Evolutionary conservation across 176 grass and related monocot species (phyloP).

Genomic region (Oryza meyeriana): DNA sequence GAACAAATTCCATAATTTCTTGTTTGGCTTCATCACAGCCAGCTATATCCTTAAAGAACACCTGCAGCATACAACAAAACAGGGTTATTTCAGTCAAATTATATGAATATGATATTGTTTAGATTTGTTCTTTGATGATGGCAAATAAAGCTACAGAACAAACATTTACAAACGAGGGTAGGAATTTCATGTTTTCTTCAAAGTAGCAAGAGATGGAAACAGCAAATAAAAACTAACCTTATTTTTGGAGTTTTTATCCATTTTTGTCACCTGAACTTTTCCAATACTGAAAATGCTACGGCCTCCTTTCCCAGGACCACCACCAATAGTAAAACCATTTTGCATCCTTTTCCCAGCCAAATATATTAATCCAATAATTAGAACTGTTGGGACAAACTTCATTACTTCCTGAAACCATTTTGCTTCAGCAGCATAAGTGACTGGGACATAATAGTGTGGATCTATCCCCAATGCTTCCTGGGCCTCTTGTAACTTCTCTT

Average conservation of each 20-base stretch:
- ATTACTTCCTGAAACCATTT: constrained; percentile 64
- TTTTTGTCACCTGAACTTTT: constrained; percentile 82
- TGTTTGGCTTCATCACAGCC: constrained; percentile 97
- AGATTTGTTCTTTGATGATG: constrained; percentile 17
- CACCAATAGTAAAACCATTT: constrained; percentile 62
- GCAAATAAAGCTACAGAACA: constrained; percentile 1
- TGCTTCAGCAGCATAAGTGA: constrained; percentile 67
- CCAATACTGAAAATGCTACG: constrained; percentile 79
- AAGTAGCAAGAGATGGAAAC: constrained; percentile 4
- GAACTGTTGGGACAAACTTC: constrained; percentile 53
- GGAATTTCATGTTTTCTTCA: neutral
- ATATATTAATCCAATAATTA: constrained; percentile 73
- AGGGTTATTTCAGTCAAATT: constrained; percentile 2
- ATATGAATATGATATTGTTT: constrained; percentile 6
- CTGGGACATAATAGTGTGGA: constrained; percentile 79
- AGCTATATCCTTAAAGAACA: constrained; percentile 95
- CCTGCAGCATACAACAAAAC: constrained; percentile 43
- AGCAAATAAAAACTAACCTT: constrained; percentile 50
- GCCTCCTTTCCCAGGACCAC: constrained; percentile 47
- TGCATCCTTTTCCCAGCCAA: constrained; percentile 47
- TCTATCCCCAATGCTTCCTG: constrained; percentile 66
- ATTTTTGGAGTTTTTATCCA: constrained; percentile 95
- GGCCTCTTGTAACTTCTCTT: constrained; percentile 87
- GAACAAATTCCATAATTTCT: constrained; percentile 99
- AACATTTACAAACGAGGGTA: neutral